Conservation (phyloP, 805 yeast genomes). For the Pichia sporocuriosa region DNA sequence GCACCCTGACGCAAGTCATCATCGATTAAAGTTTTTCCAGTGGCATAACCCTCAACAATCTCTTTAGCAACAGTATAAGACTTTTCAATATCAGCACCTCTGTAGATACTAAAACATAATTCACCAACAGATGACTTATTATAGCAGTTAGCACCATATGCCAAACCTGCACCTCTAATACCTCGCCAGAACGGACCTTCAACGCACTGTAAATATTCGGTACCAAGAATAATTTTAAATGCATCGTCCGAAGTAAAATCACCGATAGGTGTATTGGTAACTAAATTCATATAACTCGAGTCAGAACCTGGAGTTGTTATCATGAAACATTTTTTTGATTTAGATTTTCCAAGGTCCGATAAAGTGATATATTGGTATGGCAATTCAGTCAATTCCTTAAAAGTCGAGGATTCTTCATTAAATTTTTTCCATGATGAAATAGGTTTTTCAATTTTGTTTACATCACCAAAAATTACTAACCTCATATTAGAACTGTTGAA, state of each 20-base stretch:
- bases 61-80: constrained; percentile 53
- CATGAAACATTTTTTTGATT: constrained; percentile 51
- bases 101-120: constrained; percentile 58
- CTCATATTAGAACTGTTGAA: constrained; percentile 57
- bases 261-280: constrained; percentile 50
- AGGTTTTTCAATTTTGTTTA: constrained; percentile 44
- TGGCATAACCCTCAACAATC: constrained; percentile 54
- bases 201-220: constrained; percentile 72
- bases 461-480: constrained; percentile 65
- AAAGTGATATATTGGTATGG: constrained; percentile 50
- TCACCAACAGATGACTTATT: constrained; percentile 60
- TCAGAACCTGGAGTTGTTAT: constrained; percentile 80
- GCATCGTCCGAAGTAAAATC: constrained; percentile 52
- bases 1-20: constrained; percentile 61
- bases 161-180: constrained; percentile 88
- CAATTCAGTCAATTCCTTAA: constrained; percentile 21
- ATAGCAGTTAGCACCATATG: constrained; percentile 74
- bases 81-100: constrained; percentile 76
- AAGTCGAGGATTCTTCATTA: constrained; percentile 5
- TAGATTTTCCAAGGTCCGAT: constrained; percentile 48
- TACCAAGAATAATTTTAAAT: constrained; percentile 63
- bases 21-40: constrained; percentile 51
- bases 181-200: constrained; percentile 98
- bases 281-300: constrained; percentile 59
- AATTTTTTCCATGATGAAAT: constrained; percentile 52